phyloP scores from a whole-genome alignment of 495 filamentous ascomycete species.

The Tetracladium setigerum region DNA sequence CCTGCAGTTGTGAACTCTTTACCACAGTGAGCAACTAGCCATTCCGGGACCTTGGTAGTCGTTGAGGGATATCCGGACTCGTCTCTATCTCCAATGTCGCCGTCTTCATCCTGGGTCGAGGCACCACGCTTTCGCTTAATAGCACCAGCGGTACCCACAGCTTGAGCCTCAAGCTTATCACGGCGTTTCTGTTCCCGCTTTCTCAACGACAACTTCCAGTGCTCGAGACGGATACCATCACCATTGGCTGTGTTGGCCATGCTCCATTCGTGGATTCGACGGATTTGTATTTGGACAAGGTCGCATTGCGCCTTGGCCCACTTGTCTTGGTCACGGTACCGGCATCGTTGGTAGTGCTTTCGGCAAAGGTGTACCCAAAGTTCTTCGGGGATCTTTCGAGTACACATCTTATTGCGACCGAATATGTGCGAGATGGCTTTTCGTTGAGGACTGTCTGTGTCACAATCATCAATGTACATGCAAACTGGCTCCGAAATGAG shows the following conservation, averaged over 20 bases:
- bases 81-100: neutral
- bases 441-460: slow-evolving; percentile 44
- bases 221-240: slow-evolving; percentile 34
- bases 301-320: slow-evolving; percentile 54
- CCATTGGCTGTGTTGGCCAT: slow-evolving; percentile 27
- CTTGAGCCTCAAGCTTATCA: slow-evolving; percentile 21
- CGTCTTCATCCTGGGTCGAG: slow-evolving; percentile 14
- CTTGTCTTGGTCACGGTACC: slow-evolving; percentile 54
- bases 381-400: slow-evolving; percentile 53
- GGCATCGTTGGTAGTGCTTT: slow-evolving; percentile 75
- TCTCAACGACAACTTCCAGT: slow-evolving; percentile 40
- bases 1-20: slow-evolving; percentile 29
- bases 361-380: slow-evolving; percentile 71
- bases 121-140: slow-evolving; percentile 21
- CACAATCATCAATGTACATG: slow-evolving; percentile 34
- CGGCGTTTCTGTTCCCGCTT: slow-evolving; percentile 45
- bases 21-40: slow-evolving; percentile 29
- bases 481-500: slow-evolving; percentile 12
- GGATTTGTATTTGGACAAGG: slow-evolving; percentile 50
- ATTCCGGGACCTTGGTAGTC: slow-evolving; percentile 33
- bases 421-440: slow-evolving; percentile 83
- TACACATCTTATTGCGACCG: slow-evolving; percentile 78
- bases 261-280: slow-evolving; percentile 53
- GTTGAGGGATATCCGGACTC: slow-evolving; percentile 14
- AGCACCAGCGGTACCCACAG: neutral